Evolutionary conservation across 768 basidiomycete genomes (phyloP), one percentile per base, ranked within the genome.

Genomic region (Tricholoma matsutake): DNA sequence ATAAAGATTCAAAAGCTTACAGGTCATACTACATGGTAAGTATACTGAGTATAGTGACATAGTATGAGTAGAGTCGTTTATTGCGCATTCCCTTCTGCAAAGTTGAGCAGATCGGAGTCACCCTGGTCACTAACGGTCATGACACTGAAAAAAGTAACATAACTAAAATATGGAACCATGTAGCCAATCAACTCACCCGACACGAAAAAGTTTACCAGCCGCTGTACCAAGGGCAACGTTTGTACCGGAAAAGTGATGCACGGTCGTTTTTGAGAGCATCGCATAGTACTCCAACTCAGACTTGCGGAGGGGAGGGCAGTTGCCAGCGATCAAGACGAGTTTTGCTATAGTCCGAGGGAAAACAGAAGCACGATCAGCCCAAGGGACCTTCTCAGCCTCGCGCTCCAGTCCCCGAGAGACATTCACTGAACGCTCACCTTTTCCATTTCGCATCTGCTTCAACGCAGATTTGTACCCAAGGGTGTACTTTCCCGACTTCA

Each of bases 271-370:
- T 68, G 95, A 97, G 75, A 99, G 85, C 96, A 97, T 97, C 80
- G 95, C 97, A 75, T 98, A 99, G 84, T 98, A 99, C 83, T 99
- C 97, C 61, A 99, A 85, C 84, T 99, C 97, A 63, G 96, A 98
- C 78, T 97, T 97, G 78, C 97, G 94, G 64, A 99, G 87, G 64
- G 97, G 97, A 61, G 97, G 97, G 82, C 95, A 97, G 82, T 99
- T 99, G 68, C 94, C 96, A 71, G 96, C 94, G 73, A 99, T 97
- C 76, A 99, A 81, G 73, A 99, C 90, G 68, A 99, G 93, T 81
- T 97, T 98, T 78, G 96, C 96, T 99, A 73, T 56, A 71, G 56
- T 64, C 58, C 7, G 6, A n/a, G 29, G 29, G 68, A 54, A 69
- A 57, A 58, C 65, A 72, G 63, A 67, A 53, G 63, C 28, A 62